Evolutionary conservation across 2,329 filamentous ascomycete species (phyloP), one percentile per base, ranked within the genome.

Genomic region (Spiromastix sp.): DNA sequence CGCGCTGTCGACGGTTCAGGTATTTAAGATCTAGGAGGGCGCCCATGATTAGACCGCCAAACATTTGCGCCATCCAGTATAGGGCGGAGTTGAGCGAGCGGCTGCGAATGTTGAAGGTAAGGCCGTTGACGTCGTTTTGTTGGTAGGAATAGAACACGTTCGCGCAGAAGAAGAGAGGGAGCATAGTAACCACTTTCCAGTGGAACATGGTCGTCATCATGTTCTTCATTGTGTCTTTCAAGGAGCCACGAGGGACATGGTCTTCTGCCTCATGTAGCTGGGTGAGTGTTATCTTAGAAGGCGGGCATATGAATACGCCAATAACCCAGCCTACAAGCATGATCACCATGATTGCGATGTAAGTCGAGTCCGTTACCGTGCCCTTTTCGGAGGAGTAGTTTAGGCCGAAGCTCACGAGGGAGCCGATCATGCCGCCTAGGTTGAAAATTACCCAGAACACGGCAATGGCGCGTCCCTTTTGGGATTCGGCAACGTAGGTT

Each of bases 141-240:
- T 74, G 70, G 48, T 74, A 74, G 28, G 67, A 68, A 51, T 73
- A 73, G 48, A 72, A 72, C 37, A 68, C 60, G 47, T 74, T 72
- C 43, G 69, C 68, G 17, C 60, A 64, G 53, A 71, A 72, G 58
- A 73, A 73, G 42, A 73, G 58, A 10, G 70, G 70, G 28, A 72
- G 56, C 49, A 72, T 61, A 42, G 57, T 66, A 5, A 63, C 45
- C 1, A 71, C 61, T 15, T 63, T 57, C 65, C 66, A 67, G 32
- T 64, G 56, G 38, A 51, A 54, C 24, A 67, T 45, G 2, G 57
- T 61, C 38, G 48, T 51, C 1, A 63, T 32, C 1, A 63, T 56
- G 20, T 60, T 59, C 29, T 34, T 41, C 3, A 42, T 12, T 7
- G 48, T 49, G 4, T 49, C 40, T 1, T 54, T 52, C 42, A 59